Evolutionary conservation across 176 grass and related monocot genomes (phyloP).

Genomic region (Oryza longistaminata): DNA sequence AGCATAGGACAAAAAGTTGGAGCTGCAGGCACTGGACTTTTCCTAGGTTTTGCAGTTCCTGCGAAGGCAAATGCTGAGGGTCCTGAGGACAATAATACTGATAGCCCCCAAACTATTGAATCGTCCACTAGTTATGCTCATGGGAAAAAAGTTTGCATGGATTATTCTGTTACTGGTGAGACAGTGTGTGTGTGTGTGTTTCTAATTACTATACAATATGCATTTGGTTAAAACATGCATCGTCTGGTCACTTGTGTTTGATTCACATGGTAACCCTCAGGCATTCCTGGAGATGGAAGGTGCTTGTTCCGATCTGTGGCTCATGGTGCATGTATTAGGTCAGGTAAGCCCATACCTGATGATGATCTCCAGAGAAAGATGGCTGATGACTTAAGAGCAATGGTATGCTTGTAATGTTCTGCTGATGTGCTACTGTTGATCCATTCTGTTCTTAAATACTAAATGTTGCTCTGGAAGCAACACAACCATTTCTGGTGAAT

Average conservation of each 20-base stretch:
- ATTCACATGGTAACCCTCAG: constrained; percentile 39
- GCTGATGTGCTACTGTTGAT: not conserved
- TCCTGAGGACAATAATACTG: constrained; percentile 38
- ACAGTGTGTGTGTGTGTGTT: not conserved
- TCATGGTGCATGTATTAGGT: constrained; percentile 58
- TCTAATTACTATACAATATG: not conserved
- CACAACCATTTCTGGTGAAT: not conserved
- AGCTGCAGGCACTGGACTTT: constrained; percentile 40
- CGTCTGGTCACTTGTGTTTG: not conserved
- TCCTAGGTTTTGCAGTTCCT: constrained; percentile 50
- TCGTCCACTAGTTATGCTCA: constrained; percentile 43
- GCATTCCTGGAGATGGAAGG: constrained; percentile 72
- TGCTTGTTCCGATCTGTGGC: constrained; percentile 72
- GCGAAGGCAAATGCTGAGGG: constrained; percentile 54
- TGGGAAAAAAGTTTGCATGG: constrained; percentile 66
- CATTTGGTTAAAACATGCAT: not conserved
- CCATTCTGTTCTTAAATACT: not conserved
- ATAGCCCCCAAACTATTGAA: constrained; percentile 14
- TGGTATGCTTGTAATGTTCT: constrained; percentile 33
- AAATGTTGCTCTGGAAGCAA: not conserved
- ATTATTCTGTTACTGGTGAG: constrained; percentile 76
- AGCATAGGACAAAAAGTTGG: constrained; percentile 40
- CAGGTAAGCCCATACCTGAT: constrained; percentile 48
- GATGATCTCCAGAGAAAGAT: constrained; percentile 57
- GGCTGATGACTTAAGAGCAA: constrained; percentile 68